These are phyloP conservation scores for Tieghemostelium lacteum DNA, from an alignment of 78 protist genomes.

Conservation along the genomic window DNA sequence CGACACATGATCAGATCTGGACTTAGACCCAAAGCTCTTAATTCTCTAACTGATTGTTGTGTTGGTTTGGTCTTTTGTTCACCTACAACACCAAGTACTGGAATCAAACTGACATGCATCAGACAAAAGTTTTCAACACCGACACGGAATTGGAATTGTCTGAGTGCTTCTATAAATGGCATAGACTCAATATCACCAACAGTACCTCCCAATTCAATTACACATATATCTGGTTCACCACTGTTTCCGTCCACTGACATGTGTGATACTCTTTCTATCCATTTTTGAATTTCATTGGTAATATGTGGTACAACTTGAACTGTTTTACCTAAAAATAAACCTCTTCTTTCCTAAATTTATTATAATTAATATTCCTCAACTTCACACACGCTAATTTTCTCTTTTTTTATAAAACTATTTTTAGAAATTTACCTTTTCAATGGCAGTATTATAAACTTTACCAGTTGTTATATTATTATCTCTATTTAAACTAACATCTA, in stretches of 20 bases:
- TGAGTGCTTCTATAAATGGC: constrained; percentile 98
- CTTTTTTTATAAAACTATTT: neutral
- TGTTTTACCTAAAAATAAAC: constrained; percentile 98
- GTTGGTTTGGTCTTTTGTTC: constrained; percentile 99
- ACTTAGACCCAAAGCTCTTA: constrained; percentile 93
- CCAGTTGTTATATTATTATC: constrained; percentile 99
- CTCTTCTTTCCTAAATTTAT: constrained; percentile 89
- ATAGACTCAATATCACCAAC: constrained; percentile 98
- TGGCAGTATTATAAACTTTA: constrained; percentile 93
- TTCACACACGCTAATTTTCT: neutral
- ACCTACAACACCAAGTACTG: constrained; percentile 89
- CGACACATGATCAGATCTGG: constrained; percentile 97
- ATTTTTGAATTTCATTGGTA: constrained; percentile 91
- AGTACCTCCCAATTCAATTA: constrained; percentile 97
- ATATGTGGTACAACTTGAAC: constrained; percentile 99
- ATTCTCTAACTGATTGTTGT: constrained; percentile 91
- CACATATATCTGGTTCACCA: constrained; percentile 91
- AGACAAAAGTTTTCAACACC: constrained; percentile 90
- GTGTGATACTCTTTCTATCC: constrained; percentile 96
- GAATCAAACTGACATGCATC: constrained; percentile 89
- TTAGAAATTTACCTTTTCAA: constrained; percentile 79
- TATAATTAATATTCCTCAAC: neutral
- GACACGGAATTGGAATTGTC: constrained; percentile 94
- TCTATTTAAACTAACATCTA: constrained; percentile 82
- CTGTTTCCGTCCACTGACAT: constrained; percentile 86